Evolutionary conservation across 495 filamentous ascomycete genomes (phyloP), one percentile per base, ranked within the genome.

Genomic region (Penicillium subrubescens): DNA sequence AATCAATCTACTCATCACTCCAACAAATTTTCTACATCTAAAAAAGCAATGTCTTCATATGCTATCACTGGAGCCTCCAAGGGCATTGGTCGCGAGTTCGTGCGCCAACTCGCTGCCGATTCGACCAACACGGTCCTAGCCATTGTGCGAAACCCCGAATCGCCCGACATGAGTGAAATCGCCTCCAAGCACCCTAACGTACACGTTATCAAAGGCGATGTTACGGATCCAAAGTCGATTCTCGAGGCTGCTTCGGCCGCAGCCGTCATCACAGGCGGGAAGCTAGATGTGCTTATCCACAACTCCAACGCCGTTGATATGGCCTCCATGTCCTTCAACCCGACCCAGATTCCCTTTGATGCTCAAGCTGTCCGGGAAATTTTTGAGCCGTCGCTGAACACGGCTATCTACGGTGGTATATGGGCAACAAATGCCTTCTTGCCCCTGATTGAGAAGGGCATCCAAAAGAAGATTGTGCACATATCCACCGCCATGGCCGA

Each of bases 21-120:
- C 11, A 12, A 48, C 23, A 48, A 5, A 25, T 48, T 48, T 2
- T 4, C 23, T 12, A 25, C 44, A 1, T 33, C 12, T n/a, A 61
- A 34, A 17, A 21, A 39, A 71, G 77, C 52, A 39, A 86, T 87
- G 84, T 77, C 82, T 57, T 76, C 79, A 50, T 86, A 83, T 63
- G 76, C 78, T 56, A 79, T 87, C 67, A 86, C 85, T 19, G 85
- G 85, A 60, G 80, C 83, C 15, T 84, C 85, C 70, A 80, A 82
- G 29, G 84, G 85, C 62, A 71, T 87, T 60, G 85, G 85, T 58
- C 81, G 80, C 67, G 84, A 86, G 59, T 81, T 85, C 60, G 73
- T 85, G 25, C 80, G 81, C 37, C 84, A 87, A 70, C 80, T 87
- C 51, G 71, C 79, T 34, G 59, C 66, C 44, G 63, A 78, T 41